These are phyloP conservation scores for Lentinus tigrinus DNA, from an alignment of 768 basidiomycete genomes.

Conservation along the genomic window DNA sequence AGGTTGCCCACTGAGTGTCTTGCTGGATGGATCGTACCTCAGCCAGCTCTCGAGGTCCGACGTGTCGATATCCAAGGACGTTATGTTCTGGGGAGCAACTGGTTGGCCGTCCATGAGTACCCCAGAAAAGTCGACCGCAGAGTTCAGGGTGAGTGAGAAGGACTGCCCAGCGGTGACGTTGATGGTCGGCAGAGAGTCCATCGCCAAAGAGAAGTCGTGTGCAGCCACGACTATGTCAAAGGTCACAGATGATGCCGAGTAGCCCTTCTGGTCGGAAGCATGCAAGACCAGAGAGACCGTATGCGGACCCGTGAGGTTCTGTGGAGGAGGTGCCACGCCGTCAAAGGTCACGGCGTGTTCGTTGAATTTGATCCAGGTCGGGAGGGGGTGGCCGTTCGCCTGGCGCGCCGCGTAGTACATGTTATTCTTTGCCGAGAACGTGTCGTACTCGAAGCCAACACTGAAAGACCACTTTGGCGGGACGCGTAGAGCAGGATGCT, in stretches of 20 bases:
- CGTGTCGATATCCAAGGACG: conserved; percentile 56
- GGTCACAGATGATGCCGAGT: conserved; percentile 53
- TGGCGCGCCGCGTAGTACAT: conserved; percentile 61
- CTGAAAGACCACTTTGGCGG: conserved; percentile 88
- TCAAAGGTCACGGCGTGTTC: conserved; percentile 66
- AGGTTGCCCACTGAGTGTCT: conserved; percentile 66
- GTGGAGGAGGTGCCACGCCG: conserved; percentile 65
- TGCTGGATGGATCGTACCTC: conserved; percentile 52
- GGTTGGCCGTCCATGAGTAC: conserved; percentile 60
- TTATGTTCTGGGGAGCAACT: conserved; percentile 60
- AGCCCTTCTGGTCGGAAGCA: conserved; percentile 74
- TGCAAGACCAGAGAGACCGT: conserved; percentile 55
- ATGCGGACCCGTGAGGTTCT: conserved; percentile 37
- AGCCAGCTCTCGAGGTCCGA: conserved; percentile 57
- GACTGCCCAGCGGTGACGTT: conserved; percentile 63
- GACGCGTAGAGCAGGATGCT: conserved; percentile 62
- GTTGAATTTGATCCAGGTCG: conserved; percentile 76
- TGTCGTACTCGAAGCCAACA: conserved; percentile 73
- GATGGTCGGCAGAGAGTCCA: conserved; percentile 54
- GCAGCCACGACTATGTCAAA: conserved; percentile 69
- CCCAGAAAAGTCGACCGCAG: conserved; percentile 59
- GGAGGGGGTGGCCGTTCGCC: conserved; percentile 67
- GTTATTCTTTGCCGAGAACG: conserved; percentile 42
- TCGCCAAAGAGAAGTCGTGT: conserved; percentile 60
- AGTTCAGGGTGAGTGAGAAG: conserved; percentile 52